Conservation (phyloP, 192 early-diverging fungal species). For the Coemansia sp. region DNA sequence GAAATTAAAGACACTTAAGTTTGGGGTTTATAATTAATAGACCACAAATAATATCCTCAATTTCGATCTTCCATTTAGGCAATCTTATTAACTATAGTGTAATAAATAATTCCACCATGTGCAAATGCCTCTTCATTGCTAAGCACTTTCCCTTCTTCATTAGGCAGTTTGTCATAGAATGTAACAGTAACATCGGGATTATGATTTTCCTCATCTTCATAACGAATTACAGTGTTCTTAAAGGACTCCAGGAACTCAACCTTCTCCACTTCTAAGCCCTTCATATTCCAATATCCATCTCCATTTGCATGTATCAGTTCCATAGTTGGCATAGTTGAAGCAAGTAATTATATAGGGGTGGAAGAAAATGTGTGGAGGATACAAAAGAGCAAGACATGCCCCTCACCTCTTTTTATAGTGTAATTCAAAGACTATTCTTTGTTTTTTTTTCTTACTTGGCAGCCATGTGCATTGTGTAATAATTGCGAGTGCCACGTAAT, state of each 20-base stretch:
- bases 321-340: not conserved
- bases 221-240: not conserved
- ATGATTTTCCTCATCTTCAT: not conserved
- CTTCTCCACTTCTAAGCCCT: not conserved
- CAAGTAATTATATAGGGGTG: not conserved
- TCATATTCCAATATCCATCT: not conserved
- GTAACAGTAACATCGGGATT: not conserved
- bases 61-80: no score
- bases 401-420: not conserved
- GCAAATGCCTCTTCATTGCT: not conserved
- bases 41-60: no score
- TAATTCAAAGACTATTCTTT: constrained; percentile 11
- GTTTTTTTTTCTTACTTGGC: constrained; percentile 27
- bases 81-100: no score
- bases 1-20: no score
- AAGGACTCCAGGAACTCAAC: not conserved
- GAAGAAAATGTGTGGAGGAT: not conserved
- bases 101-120: not conserved
- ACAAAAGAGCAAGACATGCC: not conserved
- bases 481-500: constrained; percentile 11
- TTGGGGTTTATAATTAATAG: no score
- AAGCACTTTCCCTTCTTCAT: not conserved
- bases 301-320: not conserved
- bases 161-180: not conserved
- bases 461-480: constrained; percentile 37